These are phyloP conservation scores for Fusarium nygamai DNA, from an alignment of 2,329 filamentous ascomycete species.

Conservation along the genomic window DNA sequence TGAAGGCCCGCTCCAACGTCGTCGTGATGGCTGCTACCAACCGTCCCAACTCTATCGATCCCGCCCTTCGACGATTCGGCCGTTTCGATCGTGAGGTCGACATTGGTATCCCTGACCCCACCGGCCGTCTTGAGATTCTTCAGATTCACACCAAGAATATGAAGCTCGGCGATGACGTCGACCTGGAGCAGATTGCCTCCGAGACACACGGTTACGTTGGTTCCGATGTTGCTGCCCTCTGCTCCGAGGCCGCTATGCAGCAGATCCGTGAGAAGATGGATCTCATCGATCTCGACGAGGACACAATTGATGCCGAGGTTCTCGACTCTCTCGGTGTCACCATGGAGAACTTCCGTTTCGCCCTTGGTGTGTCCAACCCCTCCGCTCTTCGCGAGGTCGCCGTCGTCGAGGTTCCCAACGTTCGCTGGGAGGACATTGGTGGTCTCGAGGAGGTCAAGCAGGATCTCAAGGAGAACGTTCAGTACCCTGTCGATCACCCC, in stretches of 20 bases:
- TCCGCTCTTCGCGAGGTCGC: constrained; percentile 98
- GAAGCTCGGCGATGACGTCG: constrained; percentile 97
- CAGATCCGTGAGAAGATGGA: constrained; percentile 99
- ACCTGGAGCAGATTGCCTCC: constrained; percentile 93
- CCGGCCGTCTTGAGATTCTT: constrained; percentile 97
- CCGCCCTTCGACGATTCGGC: constrained; percentile 95
- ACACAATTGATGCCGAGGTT: constrained; percentile 98
- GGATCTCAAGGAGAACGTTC: constrained; percentile 98
- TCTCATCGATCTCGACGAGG: constrained; percentile 97
- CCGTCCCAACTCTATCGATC: constrained; percentile 98
- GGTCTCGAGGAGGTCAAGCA: constrained; percentile 98
- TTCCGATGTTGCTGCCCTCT: constrained; percentile 97
- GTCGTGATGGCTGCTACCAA: constrained; percentile 99
- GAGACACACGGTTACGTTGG: constrained; percentile 99
- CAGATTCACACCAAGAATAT: constrained; percentile 99
- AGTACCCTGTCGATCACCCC: constrained; percentile 98
- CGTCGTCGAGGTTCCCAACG: constrained; percentile 98
- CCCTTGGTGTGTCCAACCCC: constrained; percentile 97
- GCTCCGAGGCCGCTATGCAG: constrained; percentile 99
- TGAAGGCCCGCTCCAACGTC: constrained; percentile 99
- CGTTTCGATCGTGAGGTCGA: constrained; percentile 99
- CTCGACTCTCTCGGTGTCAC: constrained; percentile 98
- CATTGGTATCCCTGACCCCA: constrained; percentile 97
- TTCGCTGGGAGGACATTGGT: constrained; percentile 99
- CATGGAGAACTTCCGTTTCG: constrained; percentile 99